Conservation (phyloP, 2,329 filamentous ascomycete species). For the Apiospora phragmitis region DNA sequence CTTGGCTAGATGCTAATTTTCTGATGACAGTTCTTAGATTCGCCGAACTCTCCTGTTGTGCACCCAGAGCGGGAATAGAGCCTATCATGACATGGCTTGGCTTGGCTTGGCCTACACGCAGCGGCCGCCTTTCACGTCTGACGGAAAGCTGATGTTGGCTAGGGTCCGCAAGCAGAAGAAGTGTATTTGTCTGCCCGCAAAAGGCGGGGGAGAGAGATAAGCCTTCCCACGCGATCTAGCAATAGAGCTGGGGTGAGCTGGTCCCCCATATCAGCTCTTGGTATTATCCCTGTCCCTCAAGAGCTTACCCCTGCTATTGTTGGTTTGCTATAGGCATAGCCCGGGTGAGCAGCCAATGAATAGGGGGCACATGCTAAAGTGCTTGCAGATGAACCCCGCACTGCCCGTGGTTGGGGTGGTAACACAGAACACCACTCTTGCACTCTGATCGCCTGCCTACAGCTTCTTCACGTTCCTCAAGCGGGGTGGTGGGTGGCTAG, state of each 20-base stretch:
- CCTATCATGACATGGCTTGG: not conserved
- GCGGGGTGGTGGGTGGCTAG: not conserved
- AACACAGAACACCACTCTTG: not conserved
- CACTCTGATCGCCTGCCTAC: not conserved
- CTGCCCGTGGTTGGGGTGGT: not conserved
- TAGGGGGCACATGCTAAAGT: not conserved
- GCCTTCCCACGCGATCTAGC: not conserved
- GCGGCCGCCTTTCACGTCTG: not conserved
- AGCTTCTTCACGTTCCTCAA: not conserved
- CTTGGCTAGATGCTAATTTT: not conserved
- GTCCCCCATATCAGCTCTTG: not conserved
- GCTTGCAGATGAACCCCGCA: not conserved
- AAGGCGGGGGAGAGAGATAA: not conserved
- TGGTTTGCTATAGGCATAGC: not conserved
- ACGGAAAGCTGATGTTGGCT: not conserved
- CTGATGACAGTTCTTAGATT: not conserved
- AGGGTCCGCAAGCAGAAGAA: not conserved
- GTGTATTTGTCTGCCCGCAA: not conserved
- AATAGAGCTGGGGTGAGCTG: not conserved
- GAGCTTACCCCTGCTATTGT: not conserved
- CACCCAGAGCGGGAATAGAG: not conserved
- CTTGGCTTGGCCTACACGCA: not conserved
- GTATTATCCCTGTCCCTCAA: not conserved
- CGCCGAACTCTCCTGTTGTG: not conserved
- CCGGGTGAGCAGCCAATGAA: not conserved